Evolutionary conservation across 169 alveolate genomes (phyloP), one percentile per base, ranked within the genome.

Genomic region (Eimeria nieschulzi): DNA sequence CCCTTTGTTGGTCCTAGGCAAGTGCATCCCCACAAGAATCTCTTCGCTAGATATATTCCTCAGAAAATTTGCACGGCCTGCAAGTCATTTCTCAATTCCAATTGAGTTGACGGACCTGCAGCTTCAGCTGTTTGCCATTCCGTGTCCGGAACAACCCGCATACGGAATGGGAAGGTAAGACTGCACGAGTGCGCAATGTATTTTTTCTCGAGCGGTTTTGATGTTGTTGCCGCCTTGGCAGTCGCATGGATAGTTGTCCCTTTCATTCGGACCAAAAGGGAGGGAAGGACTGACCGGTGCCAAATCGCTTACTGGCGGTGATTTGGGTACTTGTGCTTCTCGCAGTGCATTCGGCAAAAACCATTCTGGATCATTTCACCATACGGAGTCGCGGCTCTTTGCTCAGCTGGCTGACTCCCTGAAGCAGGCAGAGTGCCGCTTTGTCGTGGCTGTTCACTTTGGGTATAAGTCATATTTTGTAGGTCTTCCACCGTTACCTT

Each of bases 11-110:
- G 80, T 92, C 63, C 66, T 94, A 33, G 79, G 94, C 63, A 63
- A 92, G 68, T 83, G 91, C 51, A 59, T 94, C 73, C 95, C 94
- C 33, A 82, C 87, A 39, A 33, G 56, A 21, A 78, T 92, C n/a
- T 94, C 96, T 10, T 94, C 96, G 19, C 83, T 94, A 6, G 93
- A 94, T 19, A 73, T 94, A 21, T 94, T 94, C 33, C 87, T 94
- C 17, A 76, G 91, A 56, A 94, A 94, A 21, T 92, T 92, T 86
- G 92, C 95, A 7, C 56, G 79, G 6, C 90, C 86, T 70, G 93
- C 90, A 21, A 83, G 93, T 39, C 93, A 92, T 54, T 94, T 94
- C 64, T 83, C 92, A n/a, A 92, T 94, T 39, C 95, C 96, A 15
- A 85, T 94, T 78, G 66, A 73, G 23, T 91, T 94, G n/a, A 70